These are phyloP conservation scores for Fusarium camptoceras DNA, from an alignment of 2,329 filamentous ascomycete genomes.

Conservation along the genomic window DNA sequence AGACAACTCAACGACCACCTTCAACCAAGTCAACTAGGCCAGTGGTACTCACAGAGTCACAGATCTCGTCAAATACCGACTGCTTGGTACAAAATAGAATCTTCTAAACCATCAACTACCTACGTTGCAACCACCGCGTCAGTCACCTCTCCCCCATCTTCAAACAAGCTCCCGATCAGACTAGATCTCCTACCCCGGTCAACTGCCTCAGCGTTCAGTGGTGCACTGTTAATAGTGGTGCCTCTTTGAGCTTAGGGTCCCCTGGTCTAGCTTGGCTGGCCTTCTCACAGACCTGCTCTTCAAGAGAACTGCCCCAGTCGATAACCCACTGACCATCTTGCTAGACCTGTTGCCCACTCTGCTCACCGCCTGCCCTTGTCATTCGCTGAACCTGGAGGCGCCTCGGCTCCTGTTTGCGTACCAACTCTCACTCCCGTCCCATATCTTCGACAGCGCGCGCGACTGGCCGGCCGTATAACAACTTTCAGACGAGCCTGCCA, in stretches of 20 bases:
- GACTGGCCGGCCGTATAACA: constrained; percentile 44
- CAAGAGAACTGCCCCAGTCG: constrained; percentile 24
- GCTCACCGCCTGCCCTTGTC: constrained; percentile 47
- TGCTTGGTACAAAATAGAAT: not conserved
- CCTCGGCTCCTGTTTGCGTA: constrained; percentile 25
- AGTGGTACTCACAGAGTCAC: not conserved
- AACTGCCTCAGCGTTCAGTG: constrained; percentile 21
- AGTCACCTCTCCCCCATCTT: constrained; percentile 24
- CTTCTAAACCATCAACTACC: not conserved
- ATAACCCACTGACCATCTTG: constrained; percentile 40
- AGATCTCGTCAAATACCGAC: not conserved
- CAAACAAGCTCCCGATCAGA: constrained; percentile 34
- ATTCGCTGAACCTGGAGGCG: constrained; percentile 37
- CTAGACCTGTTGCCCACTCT: constrained; percentile 35
- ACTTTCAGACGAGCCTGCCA: constrained; percentile 36
- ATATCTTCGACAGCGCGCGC: constrained; percentile 42
- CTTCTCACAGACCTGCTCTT: constrained; percentile 40
- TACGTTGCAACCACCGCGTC: constrained; percentile 17
- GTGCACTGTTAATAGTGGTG: constrained; percentile 31
- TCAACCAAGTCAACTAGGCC: not conserved
- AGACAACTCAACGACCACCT: constrained; percentile 4
- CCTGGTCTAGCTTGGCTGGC: constrained; percentile 37
- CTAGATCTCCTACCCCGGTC: constrained; percentile 29
- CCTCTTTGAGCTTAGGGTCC: constrained; percentile 35
- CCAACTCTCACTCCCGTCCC: constrained; percentile 33